Evolutionary conservation across 192 early-diverging fungal genomes (phyloP).

Genomic region (Mortierella antarctica): DNA sequence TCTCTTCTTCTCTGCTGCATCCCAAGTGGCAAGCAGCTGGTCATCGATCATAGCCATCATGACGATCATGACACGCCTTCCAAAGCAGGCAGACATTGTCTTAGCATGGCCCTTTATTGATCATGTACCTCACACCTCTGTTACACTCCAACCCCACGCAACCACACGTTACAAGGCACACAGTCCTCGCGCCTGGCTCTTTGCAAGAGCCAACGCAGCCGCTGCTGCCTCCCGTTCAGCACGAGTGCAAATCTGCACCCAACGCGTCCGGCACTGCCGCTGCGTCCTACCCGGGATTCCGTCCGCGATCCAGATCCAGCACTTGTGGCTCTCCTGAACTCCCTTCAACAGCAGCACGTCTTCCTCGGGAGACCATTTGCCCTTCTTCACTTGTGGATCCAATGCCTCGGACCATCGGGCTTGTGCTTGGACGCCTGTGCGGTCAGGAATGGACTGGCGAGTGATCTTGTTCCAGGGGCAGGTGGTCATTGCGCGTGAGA

Average conservation of each 20-base stretch:
- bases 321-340: conserved; percentile 52
- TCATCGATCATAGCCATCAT: too few species aligned
- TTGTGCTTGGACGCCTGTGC: conserved; percentile 70
- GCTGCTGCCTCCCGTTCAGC: conserved; percentile 37
- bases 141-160: too few species aligned
- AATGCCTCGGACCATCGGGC: conserved; percentile 70
- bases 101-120: too few species aligned
- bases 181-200: too few species aligned
- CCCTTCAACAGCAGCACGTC: conserved; percentile 67
- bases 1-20: too few species aligned
- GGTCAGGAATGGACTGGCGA: conserved; percentile 53
- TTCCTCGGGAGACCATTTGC: conserved; percentile 63
- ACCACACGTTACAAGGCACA: too few species aligned
- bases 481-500: conserved; percentile 10
- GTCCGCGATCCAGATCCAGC: conserved; percentile 72
- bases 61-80: too few species aligned
- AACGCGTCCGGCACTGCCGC: conserved; percentile 68
- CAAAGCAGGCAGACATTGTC: too few species aligned
- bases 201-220: background rate
- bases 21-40: too few species aligned
- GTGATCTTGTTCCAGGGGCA: conserved; percentile 54
- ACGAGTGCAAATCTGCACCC: conserved; percentile 66
- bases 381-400: conserved; percentile 65
- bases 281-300: conserved; percentile 66
- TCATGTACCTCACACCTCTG: too few species aligned